A percentile compares a stretch with the other conserved stretches of the same genome.
These are phyloP conservation scores for Exophiala lecanii-corni DNA, from an alignment of 2,329 filamentous ascomycete genomes.

Conservation along the genomic window DNA sequence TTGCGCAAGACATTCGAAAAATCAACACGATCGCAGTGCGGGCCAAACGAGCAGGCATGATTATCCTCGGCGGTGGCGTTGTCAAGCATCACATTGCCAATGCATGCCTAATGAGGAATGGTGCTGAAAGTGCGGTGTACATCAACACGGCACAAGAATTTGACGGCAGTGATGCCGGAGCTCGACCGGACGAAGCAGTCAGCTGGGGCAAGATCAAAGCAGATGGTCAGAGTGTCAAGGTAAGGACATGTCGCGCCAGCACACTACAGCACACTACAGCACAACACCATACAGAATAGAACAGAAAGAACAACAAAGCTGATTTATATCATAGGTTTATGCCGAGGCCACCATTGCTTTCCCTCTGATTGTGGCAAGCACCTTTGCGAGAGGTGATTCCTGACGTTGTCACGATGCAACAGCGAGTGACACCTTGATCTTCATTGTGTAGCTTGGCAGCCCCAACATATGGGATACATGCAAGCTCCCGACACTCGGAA, in stretches of 20 bases:
- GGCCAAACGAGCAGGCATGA: constrained; percentile 87
- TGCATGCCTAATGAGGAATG: constrained; percentile 94
- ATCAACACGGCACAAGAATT: constrained; percentile 98
- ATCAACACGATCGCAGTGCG: constrained; percentile 90
- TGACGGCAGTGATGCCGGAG: constrained; percentile 93
- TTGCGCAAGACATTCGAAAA: constrained; percentile 86
- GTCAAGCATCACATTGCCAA: constrained; percentile 99
- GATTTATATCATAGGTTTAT: too few species aligned
- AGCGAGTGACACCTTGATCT: too few species aligned
- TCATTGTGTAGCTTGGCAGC: too few species aligned
- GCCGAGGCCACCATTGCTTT: constrained; percentile 65
- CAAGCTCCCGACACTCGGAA: too few species aligned
- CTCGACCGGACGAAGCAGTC: constrained; percentile 90
- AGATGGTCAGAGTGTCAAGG: constrained; percentile 84
- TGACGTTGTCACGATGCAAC: too few species aligned
- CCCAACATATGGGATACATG: too few species aligned
- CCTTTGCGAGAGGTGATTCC: constrained; percentile 16
- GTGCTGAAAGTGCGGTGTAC: constrained; percentile 93
- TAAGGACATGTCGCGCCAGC: constrained; percentile 35
- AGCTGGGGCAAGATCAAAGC: constrained; percentile 98
- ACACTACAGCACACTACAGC: neutral
- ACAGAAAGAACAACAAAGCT: too few species aligned
- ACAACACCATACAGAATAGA: neutral
- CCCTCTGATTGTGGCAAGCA: constrained; percentile 48
- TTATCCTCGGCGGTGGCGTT: constrained; percentile 89